Base-by-base conservation (phyloP, 441 rosid species). In the Viola pubescens region DNA sequence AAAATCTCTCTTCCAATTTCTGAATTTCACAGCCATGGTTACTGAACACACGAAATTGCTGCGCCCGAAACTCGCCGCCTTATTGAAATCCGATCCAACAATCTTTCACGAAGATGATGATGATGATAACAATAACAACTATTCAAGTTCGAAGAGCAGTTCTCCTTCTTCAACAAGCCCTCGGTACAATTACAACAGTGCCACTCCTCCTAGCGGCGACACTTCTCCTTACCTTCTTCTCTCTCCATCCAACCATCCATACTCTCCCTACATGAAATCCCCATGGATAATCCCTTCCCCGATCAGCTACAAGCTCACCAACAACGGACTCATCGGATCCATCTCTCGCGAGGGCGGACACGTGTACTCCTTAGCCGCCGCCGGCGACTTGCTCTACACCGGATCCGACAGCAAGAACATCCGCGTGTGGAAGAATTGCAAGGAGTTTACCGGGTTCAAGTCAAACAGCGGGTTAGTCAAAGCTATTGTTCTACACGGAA, bases 361-460 rank as follows among this genome's bases (percentile, higher is more conserved):
- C 53, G 85, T 91, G n/a, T 91, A 91, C 66, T 91, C 98, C 0
- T 61, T 91, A 48, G 98, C 95, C 1, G 81, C 95, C 4, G 67
- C 81, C 0, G 91, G 95, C 1, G 82, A 85, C 26, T 43, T 91
- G 10, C 59, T 89, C 11, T 91, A 83, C 66, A 87, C 98, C 0
- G 98, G 98, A 9, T 91, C 98, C 0, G 95, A 86, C 42, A 84
- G 91, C 76, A 91, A 88, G 70, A 91, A 88, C 76, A 85, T 91
- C 0, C 73, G 98, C 19, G 96, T 91, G 5, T 91, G 98, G 98
- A 88, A 73, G 75, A 79, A 80, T n/a, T 75, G 82, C 59, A 77
- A 70, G 46, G 96, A 91, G 38, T 85, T 82, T 66, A 58, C 89
- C 0, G 92, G 86, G n/a, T 91, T 91, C 59, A 88, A 88, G 73